These are phyloP conservation scores for Wickerhamiella kurtzmanii DNA, from an alignment of 805 yeast species.

Conservation along the genomic window DNA sequence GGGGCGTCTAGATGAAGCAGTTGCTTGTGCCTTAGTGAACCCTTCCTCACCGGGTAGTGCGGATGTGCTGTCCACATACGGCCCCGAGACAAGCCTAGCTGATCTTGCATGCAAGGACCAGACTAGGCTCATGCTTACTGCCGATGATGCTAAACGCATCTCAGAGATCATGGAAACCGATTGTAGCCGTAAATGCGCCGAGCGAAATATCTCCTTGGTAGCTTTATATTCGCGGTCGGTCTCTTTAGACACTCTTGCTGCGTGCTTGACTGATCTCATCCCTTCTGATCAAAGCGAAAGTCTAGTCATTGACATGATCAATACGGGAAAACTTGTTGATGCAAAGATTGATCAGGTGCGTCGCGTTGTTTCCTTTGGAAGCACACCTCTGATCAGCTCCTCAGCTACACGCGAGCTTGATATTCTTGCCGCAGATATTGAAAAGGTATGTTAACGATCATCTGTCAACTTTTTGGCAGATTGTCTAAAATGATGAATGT, in stretches of 20 bases:
- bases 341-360: slow-evolving; percentile 14
- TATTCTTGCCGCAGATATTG: background rate
- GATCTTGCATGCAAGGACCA: background rate
- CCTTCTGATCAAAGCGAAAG: slow-evolving; percentile 3
- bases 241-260: slow-evolving; percentile 6
- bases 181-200: slow-evolving; percentile 10
- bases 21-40: background rate
- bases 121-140: background rate
- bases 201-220: slow-evolving; percentile 12
- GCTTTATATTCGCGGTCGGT: slow-evolving; percentile 13
- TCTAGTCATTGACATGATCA: slow-evolving; percentile 9
- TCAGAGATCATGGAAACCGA: background rate
- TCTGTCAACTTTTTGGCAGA: background rate
- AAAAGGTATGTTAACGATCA: slow-evolving; percentile 15
- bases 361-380: slow-evolving; percentile 9
- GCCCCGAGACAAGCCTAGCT: background rate
- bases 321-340: slow-evolving; percentile 6
- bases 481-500: slow-evolving; percentile 17
- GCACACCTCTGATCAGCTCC: background rate
- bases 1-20: background rate
- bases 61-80: background rate
- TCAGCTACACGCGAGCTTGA: background rate
- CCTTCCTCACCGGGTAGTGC: background rate
- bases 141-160: background rate
- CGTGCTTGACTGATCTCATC: slow-evolving; percentile 2